Percentiles rank a stretch among this genome's conserved stretches.
These are phyloP conservation scores for Collybiopsis luxurians DNA, from an alignment of 768 basidiomycete species.

Conservation along the genomic window DNA sequence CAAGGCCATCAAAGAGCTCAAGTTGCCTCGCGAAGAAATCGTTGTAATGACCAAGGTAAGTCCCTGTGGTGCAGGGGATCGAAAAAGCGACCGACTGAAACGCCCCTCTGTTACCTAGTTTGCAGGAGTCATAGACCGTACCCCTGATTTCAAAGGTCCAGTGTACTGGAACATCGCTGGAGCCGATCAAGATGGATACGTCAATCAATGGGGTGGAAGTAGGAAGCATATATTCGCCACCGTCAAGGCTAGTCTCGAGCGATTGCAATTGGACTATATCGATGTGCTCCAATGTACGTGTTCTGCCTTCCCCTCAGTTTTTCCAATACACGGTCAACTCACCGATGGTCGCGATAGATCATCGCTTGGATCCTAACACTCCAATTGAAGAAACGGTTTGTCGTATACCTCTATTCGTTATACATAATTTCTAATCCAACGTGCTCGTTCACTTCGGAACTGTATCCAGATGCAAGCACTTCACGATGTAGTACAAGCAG, in stretches of 20 bases:
- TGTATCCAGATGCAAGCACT: conserved; percentile 57
- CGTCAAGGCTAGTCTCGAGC: conserved; percentile 57
- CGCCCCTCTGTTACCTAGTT: background rate
- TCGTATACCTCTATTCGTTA: background rate
- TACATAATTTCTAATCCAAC: no score
- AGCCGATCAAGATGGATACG: conserved; percentile 46
- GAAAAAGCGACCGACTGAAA: background rate
- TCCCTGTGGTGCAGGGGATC: background rate
- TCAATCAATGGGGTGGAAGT: conserved; percentile 51
- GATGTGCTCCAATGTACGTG: conserved; percentile 67
- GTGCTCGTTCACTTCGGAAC: no score
- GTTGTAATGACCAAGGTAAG: conserved; percentile 52
- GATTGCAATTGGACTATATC: conserved; percentile 74
- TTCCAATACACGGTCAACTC: no score
- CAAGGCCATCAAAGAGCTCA: conserved; percentile 41
- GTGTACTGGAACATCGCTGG: conserved; percentile 2
- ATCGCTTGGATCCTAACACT: conserved; percentile 55
- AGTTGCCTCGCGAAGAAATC: conserved; percentile 46
- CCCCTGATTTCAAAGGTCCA: no score
- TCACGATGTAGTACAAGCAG: conserved; percentile 65
- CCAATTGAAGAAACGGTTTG: conserved; percentile 55
- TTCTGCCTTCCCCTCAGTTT: background rate
- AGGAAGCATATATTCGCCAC: conserved; percentile 71
- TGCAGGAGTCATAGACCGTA: background rate
- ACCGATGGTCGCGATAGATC: conserved; percentile 33